Conservation (phyloP, 2,329 filamentous ascomycete genomes). For the Lasiodiplodia hormozganensis region DNA sequence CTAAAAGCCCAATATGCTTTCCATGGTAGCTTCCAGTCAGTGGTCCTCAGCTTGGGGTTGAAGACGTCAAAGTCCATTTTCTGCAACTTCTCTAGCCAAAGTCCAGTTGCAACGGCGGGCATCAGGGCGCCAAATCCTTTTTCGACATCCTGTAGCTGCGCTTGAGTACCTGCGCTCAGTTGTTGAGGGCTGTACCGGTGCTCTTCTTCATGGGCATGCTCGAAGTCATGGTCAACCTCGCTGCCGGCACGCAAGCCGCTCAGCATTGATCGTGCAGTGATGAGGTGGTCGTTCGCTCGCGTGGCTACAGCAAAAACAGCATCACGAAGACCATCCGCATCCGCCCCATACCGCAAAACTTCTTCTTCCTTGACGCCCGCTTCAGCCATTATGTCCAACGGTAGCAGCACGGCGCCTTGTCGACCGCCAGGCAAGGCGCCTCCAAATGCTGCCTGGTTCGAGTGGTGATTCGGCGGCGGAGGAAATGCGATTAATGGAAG, state of each 20-base stretch:
- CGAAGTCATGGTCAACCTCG: constrained; percentile 83
- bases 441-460: constrained; percentile 42
- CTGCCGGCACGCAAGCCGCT: constrained; percentile 76
- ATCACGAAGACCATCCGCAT: constrained; percentile 83
- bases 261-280: constrained; percentile 92
- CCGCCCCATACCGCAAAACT: constrained; percentile 78
- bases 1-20: constrained; percentile 70
- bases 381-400: constrained; percentile 88
- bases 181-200: constrained; percentile 57
- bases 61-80: constrained; percentile 85
- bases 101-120: constrained; percentile 76
- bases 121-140: constrained; percentile 80
- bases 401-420: constrained; percentile 76
- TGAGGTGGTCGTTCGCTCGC: constrained; percentile 91
- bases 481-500: constrained; percentile 88
- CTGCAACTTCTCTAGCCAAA: constrained; percentile 82
- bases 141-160: constrained; percentile 62
- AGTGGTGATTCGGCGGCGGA: constrained; percentile 60
- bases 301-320: constrained; percentile 93
- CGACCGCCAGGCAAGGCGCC: constrained; percentile 48
- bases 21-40: constrained; percentile 88
- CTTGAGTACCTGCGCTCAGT: constrained; percentile 43
- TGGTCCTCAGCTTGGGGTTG: constrained; percentile 65
- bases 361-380: constrained; percentile 84
- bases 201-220: constrained; percentile 81